phyloP scores from a whole-genome alignment of 148 eudicot genomes.

The Linanthus parryae region DNA sequence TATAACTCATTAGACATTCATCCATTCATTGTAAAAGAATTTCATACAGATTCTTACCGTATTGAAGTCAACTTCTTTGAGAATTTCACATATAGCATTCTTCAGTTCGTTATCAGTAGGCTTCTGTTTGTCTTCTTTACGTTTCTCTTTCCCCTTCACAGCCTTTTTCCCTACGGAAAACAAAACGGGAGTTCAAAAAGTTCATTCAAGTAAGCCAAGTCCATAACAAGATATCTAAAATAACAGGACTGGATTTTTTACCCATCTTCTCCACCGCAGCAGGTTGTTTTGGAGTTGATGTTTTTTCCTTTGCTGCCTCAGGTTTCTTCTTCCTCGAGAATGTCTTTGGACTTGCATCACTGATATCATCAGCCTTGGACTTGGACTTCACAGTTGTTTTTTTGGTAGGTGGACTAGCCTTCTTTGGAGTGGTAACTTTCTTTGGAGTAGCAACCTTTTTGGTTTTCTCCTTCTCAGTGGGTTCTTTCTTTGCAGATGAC shows the following conservation, averaged over 20 bases:
- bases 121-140: slow-evolving; percentile 50
- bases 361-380: slow-evolving; percentile 33
- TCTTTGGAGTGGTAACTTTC: slow-evolving; percentile 47
- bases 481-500: slow-evolving; percentile 33
- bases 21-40: too few relatives aligned
- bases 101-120: slow-evolving; percentile 76
- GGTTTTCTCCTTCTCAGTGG: slow-evolving; percentile 40
- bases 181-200: too few relatives aligned
- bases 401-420: slow-evolving; percentile 44
- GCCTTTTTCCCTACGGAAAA: slow-evolving; percentile 48
- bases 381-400: slow-evolving; percentile 42
- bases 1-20: too few relatives aligned
- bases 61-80: slow-evolving; percentile 91
- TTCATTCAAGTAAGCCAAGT: too few relatives aligned
- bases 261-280: slow-evolving; percentile 55
- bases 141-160: slow-evolving; percentile 54
- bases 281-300: slow-evolving; percentile 56
- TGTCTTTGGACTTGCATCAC: slow-evolving; percentile 52
- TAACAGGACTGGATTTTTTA: slow-evolving; percentile 10
- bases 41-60: slow-evolving; percentile 67
- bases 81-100: slow-evolving; percentile 70
- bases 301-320: slow-evolving; percentile 48
- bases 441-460: slow-evolving; percentile 40
- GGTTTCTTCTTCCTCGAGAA: slow-evolving; percentile 68
- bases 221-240: too few relatives aligned